Evolutionary conservation across 2,329 filamentous ascomycete species (phyloP).

Genomic region (Chaetomiaceae sp.): DNA sequence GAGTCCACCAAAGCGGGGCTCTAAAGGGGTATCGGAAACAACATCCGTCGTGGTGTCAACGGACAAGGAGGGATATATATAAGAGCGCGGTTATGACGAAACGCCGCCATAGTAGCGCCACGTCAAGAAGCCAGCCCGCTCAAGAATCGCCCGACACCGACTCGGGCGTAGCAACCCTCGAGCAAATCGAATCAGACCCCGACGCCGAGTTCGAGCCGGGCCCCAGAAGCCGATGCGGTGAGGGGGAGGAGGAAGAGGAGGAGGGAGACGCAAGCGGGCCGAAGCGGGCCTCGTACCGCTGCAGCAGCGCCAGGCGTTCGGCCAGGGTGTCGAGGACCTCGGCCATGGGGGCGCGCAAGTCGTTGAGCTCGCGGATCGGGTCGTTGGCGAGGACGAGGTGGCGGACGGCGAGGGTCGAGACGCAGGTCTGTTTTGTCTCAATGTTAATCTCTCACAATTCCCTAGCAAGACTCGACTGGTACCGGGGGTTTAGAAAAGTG

Average conservation of each 20-base stretch:
- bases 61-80: too few species aligned
- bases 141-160: background rate
- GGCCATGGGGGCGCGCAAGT: constrained; percentile 71
- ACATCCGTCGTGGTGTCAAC: too few species aligned
- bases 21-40: too few species aligned
- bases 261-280: constrained; percentile 32
- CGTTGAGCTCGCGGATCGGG: constrained; percentile 55
- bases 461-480: background rate
- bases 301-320: constrained; percentile 57
- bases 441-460: too few species aligned
- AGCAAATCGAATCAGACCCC: background rate
- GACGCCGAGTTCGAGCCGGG: background rate
- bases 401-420: constrained; percentile 71
- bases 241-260: too few species aligned
- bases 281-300: constrained; percentile 51
- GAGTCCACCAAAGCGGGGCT: too few species aligned
- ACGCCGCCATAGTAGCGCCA: too few species aligned
- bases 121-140: too few species aligned
- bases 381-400: constrained; percentile 69
- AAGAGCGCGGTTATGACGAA: too few species aligned
- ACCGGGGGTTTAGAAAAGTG: background rate
- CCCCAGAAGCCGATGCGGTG: background rate
- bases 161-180: background rate
- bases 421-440: constrained; percentile 71
- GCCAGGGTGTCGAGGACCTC: constrained; percentile 60